Evolutionary conservation across 306 rosid species (phyloP), one percentile per base, ranked within the genome.

Genomic region (Dryas drummondii): DNA sequence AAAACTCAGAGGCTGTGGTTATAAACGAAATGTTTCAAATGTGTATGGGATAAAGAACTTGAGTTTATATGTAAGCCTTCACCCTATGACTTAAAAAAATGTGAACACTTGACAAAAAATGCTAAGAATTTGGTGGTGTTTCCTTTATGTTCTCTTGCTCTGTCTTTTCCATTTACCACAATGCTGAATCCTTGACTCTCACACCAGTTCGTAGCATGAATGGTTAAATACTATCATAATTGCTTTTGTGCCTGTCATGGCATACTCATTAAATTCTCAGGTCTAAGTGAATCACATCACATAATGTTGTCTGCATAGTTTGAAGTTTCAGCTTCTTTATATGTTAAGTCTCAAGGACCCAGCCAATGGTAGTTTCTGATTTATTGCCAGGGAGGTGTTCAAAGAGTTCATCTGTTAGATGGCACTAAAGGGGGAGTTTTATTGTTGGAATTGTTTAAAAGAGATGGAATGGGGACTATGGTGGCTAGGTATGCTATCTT

Each of bases 391-490:
- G 93, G 97, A 41, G 99, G 99, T 50, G 99, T 96, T 77, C 96
- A 96, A 88, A 90, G 99, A 87, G 99, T 96, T 62, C 99, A 92
- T 89, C 80, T 96, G 86, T 80, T 96, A 77, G 98, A 96, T 85
- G 99, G 97, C 64, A 96, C 99, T 53, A 85, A 85, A 75, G 86
- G 93, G 61, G 99, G 98, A 78, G 98, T 96, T 77, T 80, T 96
- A 76, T 76, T 92, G 82, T 87, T 96, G 88, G 99, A 96, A 77
- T 90, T 96, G 84, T 92, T 89, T 71, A 96, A 86, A 83, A 90
- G 99, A 87, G 99, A 92, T 80, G 99, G 99, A 58, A 87, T 92
- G 98, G 99, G 99, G 75, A 96, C 99, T 6, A 96, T 96, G 99
- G 91, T 96, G 64, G 98, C 99, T 63, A 94, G 99, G 97, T 89